These are phyloP conservation scores for Cochlearia excelsa DNA, from an alignment of 345 rosid genomes.

Conservation along the genomic window DNA sequence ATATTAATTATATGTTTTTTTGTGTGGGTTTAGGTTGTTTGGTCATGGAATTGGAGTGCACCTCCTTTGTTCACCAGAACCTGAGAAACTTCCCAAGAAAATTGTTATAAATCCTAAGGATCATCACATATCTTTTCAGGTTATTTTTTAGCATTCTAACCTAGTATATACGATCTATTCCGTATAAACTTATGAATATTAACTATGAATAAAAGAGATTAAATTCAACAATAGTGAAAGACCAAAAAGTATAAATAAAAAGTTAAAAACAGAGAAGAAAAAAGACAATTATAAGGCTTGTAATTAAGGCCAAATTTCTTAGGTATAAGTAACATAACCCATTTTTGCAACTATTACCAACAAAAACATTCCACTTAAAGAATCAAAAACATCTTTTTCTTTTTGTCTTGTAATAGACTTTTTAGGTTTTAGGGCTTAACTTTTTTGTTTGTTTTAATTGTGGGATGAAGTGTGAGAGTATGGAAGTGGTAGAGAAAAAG, in stretches of 20 bases:
- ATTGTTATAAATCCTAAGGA: conserved; percentile 56
- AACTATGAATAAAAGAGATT: not conserved
- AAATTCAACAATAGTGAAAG: not conserved
- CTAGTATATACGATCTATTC: too few relatives aligned
- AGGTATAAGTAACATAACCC: too few relatives aligned
- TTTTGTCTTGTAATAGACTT: too few relatives aligned
- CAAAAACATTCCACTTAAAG: too few relatives aligned
- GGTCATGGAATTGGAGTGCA: conserved; percentile 71
- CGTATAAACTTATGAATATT: too few relatives aligned
- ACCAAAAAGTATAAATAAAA: not conserved
- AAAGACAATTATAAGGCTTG: too few relatives aligned
- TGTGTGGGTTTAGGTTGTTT: conserved; percentile 47
- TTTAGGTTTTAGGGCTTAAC: too few relatives aligned
- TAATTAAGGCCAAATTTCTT: too few relatives aligned
- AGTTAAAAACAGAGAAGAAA: not conserved
- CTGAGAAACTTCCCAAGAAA: conserved; percentile 49
- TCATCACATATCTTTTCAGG: conserved; percentile 82
- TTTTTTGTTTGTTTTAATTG: not conserved
- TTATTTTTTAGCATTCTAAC: conserved; percentile 6
- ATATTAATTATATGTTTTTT: not conserved
- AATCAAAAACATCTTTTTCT: too few relatives aligned
- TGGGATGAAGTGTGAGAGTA: conserved; percentile 57
- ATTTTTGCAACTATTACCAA: too few relatives aligned
- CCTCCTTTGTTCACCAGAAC: conserved; percentile 54
- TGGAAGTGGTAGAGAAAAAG: conserved; percentile 63